Evolutionary conservation across 179 eudicot genomes (phyloP), one percentile per base, ranked within the genome.

Genomic region (Patellifolia procumbens): DNA sequence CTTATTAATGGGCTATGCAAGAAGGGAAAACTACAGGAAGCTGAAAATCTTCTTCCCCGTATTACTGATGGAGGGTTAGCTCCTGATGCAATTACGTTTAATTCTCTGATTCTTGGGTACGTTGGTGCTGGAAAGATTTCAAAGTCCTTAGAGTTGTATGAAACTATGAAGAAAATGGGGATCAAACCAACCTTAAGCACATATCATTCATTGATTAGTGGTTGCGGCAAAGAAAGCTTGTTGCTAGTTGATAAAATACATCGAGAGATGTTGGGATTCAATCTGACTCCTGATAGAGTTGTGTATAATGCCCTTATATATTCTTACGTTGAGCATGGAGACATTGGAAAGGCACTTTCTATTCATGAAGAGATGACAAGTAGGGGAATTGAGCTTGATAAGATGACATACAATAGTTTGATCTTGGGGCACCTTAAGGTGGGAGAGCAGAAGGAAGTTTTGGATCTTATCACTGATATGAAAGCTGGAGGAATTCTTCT

Each of bases 61-160:
- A 84, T 91, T 26, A 76, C 75, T 51, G 78, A 61, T 19, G 81
- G 75, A 78, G 92, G 91, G 70, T 86, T 93, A 48, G 60, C 53
- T 48, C 93, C 90, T 45, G 95, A 90, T 82, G 82, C 83, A 42
- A 88, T 90, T 77, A 90, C 95, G 5, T 93, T 87, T 81, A 91
- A 91, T 84, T 80, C 83, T 73, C 75, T 93, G 68, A 90, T 93
- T 20, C 83, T 79, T 7, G 94, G 95, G 11, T 89, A 83, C 73
- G 78, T 81, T 22, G 81, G 71, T 71, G 78, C 80, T 51, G 88
- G 88, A 63, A 79, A 91, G 56, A 42, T 52, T 4, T 35, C 82
- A 10, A 91, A 85, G 81, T 82, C 85, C 79, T 67, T 87, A 51
- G 88, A 86, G 69, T 66, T 91, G 63, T 93, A 89, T 75, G 92